Evolutionary conservation across 805 yeast species (phyloP), one percentile per base, ranked within the genome.

Genomic region (Saturnispora sekii): DNA sequence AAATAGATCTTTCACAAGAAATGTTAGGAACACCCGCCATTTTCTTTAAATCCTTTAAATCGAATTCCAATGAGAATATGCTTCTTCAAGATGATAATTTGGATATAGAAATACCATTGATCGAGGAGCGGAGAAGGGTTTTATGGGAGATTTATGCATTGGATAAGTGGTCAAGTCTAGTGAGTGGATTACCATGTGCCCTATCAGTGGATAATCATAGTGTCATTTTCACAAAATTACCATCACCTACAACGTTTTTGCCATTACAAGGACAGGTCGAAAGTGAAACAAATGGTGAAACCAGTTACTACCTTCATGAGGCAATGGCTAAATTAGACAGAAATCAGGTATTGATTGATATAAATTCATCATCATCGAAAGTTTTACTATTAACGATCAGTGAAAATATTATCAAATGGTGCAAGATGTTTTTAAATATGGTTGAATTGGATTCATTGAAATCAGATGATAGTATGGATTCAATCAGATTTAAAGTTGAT

Each of bases 321-420:
- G 65, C 64, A 2, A 53, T 61, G 56, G 47, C 50, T 17, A 54
- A 53, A 35, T 46, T 61, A n/a, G 58, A 60, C 42, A 47, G 51
- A 9, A 54, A 60, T 36, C 56, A 55, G 28, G 56, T 60, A 3
- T 31, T 61, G 32, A 46, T 59, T 16, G 64, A 60, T 42, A 47
- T 59, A 16, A 54, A 52, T 31, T 52, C 59, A 2, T 44, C 51
- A 1, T 51, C 61, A 10, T 59, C 65, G 3, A 51, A 48, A 32
- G 51, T 58, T 11, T 47, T 61, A 29, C 41, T 60, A 21, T 47
- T 61, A 35, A 56, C 64, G 1, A 51, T 61, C 15, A 50, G 61
- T 16, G 65, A 62, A 46, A 58, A 62, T 46, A 54, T 61, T 15
- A 52, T 54, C 9, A 59, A 55, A 49, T 62, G 65, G 65, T 55